Evolutionary conservation across 2,329 filamentous ascomycete species (phyloP), one percentile per base, ranked within the genome.

Genomic region (Tolypocladium capitatum): DNA sequence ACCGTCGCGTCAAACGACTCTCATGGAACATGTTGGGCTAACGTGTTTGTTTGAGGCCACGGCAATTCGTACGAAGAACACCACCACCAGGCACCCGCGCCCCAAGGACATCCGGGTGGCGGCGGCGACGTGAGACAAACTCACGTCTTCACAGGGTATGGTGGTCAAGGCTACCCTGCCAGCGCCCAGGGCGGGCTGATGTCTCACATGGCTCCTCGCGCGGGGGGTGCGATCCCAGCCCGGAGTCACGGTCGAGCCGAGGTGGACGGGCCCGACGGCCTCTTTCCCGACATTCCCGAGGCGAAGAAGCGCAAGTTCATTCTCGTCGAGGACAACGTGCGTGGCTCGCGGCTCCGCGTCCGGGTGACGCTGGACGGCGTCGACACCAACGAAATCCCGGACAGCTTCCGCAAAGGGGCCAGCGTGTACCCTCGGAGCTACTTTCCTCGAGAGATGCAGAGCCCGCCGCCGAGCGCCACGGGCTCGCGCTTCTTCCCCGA

Each of bases 231-330:
- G 53, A 67, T 66, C 51, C 63, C 60, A 48, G 64, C 59, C 43
- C 64, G 62, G 48, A 63, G 57, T 55, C 60, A 63, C 48, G 61
- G 59, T 51, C 60, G 59, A 44, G 67, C 76, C 54, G 72, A 76
- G 50, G 71, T 74, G 52, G 73, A 82, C 58, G 76, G 78, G 51
- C 70, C 83, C 46, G 76, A 81, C 16, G 80, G 81, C 44, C 78
- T 96, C 41, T 96, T 96, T 64, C 87, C 88, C 44, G 84, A 92
- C 55, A 77, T 95, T 46, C 89, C 90, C 1, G 88, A 92, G 59
- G 82, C 84, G 46, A 95, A 94, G 70, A 87, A 88, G 60, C 84
- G 91, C 62, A 97, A 96, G 67, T 97, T 97, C 66, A 95, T 97
- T 56, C 78, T 97, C 10, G 89, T 97, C 28, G 90, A 96, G 55